Conservation (phyloP, 1,284 basidiomycete species). For the Puccinia hordei region DNA sequence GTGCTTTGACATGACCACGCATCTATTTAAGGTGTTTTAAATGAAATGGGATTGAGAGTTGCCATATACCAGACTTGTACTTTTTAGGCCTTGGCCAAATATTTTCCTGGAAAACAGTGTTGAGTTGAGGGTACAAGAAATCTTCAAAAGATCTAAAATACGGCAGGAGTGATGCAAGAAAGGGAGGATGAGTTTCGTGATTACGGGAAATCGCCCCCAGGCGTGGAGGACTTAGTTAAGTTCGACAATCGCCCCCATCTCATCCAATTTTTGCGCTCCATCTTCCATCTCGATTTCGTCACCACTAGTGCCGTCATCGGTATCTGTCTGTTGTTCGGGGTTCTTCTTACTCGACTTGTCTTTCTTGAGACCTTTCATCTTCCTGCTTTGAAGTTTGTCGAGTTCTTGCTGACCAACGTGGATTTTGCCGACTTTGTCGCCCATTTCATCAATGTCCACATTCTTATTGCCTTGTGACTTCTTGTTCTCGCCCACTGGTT, state of each 20-base stretch:
- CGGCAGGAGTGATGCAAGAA: too few species aligned
- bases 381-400: slow-evolving; percentile 77
- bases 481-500: slow-evolving; percentile 84
- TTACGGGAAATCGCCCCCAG: too few species aligned
- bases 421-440: slow-evolving; percentile 85
- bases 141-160: too few species aligned
- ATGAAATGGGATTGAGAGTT: too few species aligned
- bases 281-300: slow-evolving; percentile 14
- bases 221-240: too few species aligned
- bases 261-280: slow-evolving; percentile 2
- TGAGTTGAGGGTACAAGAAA: too few species aligned
- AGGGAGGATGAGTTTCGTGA: too few species aligned
- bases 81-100: too few species aligned
- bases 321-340: neutral
- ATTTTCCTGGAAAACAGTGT: too few species aligned
- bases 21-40: too few species aligned
- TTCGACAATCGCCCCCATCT: slow-evolving; percentile 46
- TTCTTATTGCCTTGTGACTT: slow-evolving; percentile 68
- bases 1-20: too few species aligned
- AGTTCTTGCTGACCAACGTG: slow-evolving; percentile 91
- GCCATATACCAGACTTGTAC: too few species aligned
- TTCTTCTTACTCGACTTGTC: neutral
- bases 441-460: slow-evolving; percentile 96
- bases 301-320: neutral
- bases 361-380: slow-evolving; percentile 83